A percentile compares a stretch with the other conserved stretches of the same genome.
Conservation (phyloP, 208 protist species). For the Wallacemonas sp. region DNA sequence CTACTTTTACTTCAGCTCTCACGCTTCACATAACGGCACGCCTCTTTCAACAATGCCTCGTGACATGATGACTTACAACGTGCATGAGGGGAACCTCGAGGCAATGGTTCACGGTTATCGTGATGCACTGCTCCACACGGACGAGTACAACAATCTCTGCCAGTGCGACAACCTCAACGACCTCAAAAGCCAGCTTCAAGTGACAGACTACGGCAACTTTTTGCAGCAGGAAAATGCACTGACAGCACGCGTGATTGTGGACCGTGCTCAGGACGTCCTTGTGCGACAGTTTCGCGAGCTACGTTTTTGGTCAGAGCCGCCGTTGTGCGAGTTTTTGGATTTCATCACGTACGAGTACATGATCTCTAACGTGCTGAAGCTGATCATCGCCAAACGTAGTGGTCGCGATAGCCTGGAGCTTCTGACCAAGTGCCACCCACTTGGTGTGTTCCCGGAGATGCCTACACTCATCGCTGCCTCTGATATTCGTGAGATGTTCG, state of each 20-base stretch:
- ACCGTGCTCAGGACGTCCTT: conserved; percentile 94
- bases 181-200: conserved; percentile 97
- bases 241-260: conserved; percentile 88
- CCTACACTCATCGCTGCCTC: conserved; percentile 89
- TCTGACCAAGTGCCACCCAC: conserved; percentile 97
- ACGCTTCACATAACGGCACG: neutral
- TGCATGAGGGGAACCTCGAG: conserved; percentile 88
- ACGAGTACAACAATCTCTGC: conserved; percentile 97
- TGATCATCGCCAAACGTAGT: conserved; percentile 88
- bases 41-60: conserved; percentile 35
- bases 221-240: conserved; percentile 95
- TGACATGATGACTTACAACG: conserved; percentile 81
- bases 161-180: conserved; percentile 98
- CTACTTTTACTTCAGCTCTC: neutral
- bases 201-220: conserved; percentile 98
- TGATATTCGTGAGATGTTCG: conserved; percentile 95
- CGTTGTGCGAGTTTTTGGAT: conserved; percentile 97
- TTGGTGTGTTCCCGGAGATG: conserved; percentile 97
- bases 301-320: conserved; percentile 92
- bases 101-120: conserved; percentile 91
- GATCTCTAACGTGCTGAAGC: conserved; percentile 94
- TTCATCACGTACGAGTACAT: conserved; percentile 99
- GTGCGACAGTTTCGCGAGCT: conserved; percentile 97
- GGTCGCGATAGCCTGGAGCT: conserved; percentile 84
- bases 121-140: conserved; percentile 89